These are phyloP conservation scores for Malus sieversii DNA, from an alignment of 306 rosid genomes.

Conservation along the genomic window DNA sequence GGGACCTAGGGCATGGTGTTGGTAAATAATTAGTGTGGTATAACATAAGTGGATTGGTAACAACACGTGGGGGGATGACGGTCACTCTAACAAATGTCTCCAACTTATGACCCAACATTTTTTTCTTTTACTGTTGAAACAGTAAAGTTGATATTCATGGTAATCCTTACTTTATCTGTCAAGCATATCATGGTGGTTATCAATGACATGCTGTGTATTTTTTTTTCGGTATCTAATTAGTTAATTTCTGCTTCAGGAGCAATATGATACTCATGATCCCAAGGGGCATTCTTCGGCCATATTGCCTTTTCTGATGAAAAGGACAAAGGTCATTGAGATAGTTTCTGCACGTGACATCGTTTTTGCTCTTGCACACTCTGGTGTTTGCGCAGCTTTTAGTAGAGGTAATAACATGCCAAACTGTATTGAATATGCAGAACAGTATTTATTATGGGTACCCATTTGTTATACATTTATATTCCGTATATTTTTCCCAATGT, in stretches of 20 bases:
- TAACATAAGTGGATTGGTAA: background rate
- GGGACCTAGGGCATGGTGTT: background rate
- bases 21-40: background rate
- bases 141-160: background rate
- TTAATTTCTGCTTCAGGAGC: constrained; percentile 24
- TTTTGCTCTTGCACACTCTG: constrained; percentile 72
- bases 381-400: constrained; percentile 74
- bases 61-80: background rate
- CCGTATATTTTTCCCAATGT: background rate
- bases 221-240: background rate
- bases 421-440: background rate
- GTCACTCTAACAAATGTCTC: too few species aligned
- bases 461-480: background rate
- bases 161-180: background rate
- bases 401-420: constrained; percentile 37
- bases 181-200: background rate
- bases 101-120: background rate
- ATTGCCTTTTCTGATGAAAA: constrained; percentile 64
- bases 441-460: background rate
- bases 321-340: constrained; percentile 62
- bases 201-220: background rate
- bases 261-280: constrained; percentile 68
- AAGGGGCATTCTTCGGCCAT: constrained; percentile 37
- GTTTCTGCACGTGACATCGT: constrained; percentile 62
- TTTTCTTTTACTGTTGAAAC: background rate